Evolutionary conservation across 768 basidiomycete species (phyloP).

Genomic region (Lactarius quietus): DNA sequence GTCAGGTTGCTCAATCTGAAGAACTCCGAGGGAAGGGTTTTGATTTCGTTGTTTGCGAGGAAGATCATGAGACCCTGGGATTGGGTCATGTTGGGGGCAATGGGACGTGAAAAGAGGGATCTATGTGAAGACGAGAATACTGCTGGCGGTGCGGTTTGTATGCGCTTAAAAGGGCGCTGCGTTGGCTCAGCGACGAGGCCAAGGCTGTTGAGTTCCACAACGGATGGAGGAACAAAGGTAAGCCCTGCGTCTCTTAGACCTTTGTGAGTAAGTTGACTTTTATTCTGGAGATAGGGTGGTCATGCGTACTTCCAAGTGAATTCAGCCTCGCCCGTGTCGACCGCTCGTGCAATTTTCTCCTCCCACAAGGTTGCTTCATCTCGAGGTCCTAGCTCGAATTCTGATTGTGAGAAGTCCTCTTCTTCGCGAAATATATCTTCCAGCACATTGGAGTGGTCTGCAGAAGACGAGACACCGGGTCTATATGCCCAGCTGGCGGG

Average conservation of each 20-base stretch:
- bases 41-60: constrained; percentile 23
- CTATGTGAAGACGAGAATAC: constrained; percentile 16
- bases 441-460: constrained; percentile 7
- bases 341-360: constrained; percentile 16
- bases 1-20: constrained; percentile 25
- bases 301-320: constrained; percentile 21
- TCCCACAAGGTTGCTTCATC: constrained; percentile 19
- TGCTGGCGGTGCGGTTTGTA: constrained; percentile 19
- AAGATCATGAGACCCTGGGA: constrained; percentile 22
- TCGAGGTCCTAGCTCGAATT: constrained; percentile 10
- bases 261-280: not conserved
- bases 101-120: constrained; percentile 2
- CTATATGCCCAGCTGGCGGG: constrained; percentile 18
- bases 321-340: constrained; percentile 18
- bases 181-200: constrained; percentile 10
- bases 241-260: constrained; percentile 8
- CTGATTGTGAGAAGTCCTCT: constrained; percentile 3
- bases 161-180: constrained; percentile 17
- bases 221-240: constrained; percentile 16
- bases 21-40: constrained; percentile 19
- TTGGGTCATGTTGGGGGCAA: not conserved
- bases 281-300: not conserved
- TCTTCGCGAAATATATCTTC: constrained; percentile 21
- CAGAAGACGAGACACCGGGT: not conserved
- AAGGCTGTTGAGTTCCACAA: constrained; percentile 18